phyloP scores from a whole-genome alignment of 164 flowering plant species.

The Paratinospora sagittata region DNA sequence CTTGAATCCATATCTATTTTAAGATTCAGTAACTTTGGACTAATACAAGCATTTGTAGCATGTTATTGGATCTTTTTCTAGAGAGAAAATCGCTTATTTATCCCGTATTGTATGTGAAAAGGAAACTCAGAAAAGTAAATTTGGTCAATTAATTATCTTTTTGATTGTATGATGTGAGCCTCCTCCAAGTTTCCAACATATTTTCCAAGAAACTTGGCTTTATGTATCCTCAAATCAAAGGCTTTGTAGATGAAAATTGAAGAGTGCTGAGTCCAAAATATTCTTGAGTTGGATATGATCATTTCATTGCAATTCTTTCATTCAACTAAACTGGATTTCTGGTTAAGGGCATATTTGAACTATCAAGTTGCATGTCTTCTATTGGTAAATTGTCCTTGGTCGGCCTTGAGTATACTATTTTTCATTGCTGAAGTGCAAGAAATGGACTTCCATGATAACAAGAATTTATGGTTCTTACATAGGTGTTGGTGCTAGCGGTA shows the following conservation, averaged over 20 bases:
- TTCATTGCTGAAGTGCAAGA: neutral
- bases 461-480: neutral
- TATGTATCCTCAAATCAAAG: neutral
- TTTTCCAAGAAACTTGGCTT: neutral
- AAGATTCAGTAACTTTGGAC: too few species aligned
- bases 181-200: neutral
- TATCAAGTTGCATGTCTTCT: slow-evolving; percentile 1
- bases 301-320: neutral
- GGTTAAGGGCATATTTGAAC: neutral
- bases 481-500: neutral
- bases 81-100: too few species aligned
- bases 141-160: too few species aligned
- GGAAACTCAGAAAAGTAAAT: too few species aligned
- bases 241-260: neutral
- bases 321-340: neutral
- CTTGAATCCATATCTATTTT: neutral
- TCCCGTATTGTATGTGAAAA: too few species aligned
- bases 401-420: neutral
- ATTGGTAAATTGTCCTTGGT: neutral
- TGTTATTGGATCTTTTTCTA: too few species aligned
- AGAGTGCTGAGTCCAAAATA: neutral
- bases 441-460: neutral
- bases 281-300: neutral
- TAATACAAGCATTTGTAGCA: too few species aligned
- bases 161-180: neutral